Evolutionary conservation across 116 monocot genomes (phyloP).

Genomic region (Zostera marina): DNA sequence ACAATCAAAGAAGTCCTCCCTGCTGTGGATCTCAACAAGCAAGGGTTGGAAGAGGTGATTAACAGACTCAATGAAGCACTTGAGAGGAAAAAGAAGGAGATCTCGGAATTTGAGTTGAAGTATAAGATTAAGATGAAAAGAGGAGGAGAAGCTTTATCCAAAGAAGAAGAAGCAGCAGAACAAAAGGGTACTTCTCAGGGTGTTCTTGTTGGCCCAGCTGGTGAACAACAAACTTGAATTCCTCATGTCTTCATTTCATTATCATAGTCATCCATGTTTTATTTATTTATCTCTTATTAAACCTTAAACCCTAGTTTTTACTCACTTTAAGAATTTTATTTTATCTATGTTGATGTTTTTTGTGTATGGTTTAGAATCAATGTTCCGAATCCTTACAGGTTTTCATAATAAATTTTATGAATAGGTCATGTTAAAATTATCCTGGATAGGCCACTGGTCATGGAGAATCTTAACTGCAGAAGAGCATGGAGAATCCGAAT

Average conservation of each 20-base stretch:
- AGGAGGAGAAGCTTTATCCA: conserved; percentile 19
- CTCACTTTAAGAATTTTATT: too few species aligned
- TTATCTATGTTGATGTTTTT: too few species aligned
- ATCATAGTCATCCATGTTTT: neutral
- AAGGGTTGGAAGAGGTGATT: conserved; percentile 77
- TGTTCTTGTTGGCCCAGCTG: conserved; percentile 84
- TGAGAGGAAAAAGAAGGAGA: conserved; percentile 90
- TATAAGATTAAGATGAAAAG: conserved; percentile 81
- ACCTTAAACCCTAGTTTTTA: too few species aligned
- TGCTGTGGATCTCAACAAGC: conserved; percentile 76
- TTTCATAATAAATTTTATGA: too few species aligned
- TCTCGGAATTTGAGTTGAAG: conserved; percentile 82
- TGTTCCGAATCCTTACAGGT: too few species aligned
- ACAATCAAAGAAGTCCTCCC: conserved; percentile 86
- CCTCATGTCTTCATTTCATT: neutral
- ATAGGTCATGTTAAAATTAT: too few species aligned
- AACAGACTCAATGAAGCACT: conserved; percentile 63
- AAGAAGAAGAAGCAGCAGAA: conserved; percentile 27
- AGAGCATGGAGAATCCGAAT: too few species aligned
- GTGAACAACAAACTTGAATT: conserved; percentile 5
- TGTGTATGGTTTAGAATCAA: too few species aligned
- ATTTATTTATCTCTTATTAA: too few species aligned
- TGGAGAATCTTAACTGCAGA: too few species aligned
- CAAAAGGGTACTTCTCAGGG: conserved; percentile 83
- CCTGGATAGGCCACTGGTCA: too few species aligned